Evolutionary conservation across 2,329 filamentous ascomycete species (phyloP), one percentile per base, ranked within the genome.

Genomic region (Tolypocladium tundrense): DNA sequence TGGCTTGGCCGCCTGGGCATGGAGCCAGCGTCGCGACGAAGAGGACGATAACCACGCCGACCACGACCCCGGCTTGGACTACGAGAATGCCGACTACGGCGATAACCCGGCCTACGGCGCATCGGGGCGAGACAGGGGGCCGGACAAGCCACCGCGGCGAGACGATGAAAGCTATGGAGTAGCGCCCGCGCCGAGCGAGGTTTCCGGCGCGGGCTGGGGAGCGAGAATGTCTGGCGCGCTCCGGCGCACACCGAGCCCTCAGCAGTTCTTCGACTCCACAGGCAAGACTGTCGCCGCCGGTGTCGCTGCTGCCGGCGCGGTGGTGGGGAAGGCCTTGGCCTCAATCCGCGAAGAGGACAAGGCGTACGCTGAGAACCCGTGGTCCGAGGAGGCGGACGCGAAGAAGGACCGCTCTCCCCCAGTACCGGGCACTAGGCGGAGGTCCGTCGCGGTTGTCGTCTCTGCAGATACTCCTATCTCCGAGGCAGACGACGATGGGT

Each of bases 1-100:
- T 57, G 91, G 92, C 40, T 76, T 96, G 53, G 92, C 87, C 56
- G 91, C 91, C 58, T 97, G 93, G 93, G 85, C 92, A 60, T 96
- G 91, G 91, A 95, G 88, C 71, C 91, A 96, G 75, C 87, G 90
- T 67, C 84, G 81, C 67, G 87, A 89, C 63, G 83, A 87, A 59
- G 87, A 90, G 56, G 87, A 91, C 35, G 82, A 85, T 56, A 86
- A 90, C 45, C 81, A 84, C 54, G 59, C 63, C 54, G 82, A 85
- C 56, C 75, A 77, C 57, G 75, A 77, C 65, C 77, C 78, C 57
- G 77, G 78, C 60, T 71, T 79, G 61, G 76, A 77, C 69, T 76
- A 76, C 62, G 72, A 71, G 59, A 70, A 70, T 61, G 70, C 79
- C 59, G 79, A 82, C 65, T 81, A 82, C 57, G 77, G 79, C 61